phyloP scores from a whole-genome alignment of 495 filamentous ascomycete species.

The Penicillium manginii region DNA sequence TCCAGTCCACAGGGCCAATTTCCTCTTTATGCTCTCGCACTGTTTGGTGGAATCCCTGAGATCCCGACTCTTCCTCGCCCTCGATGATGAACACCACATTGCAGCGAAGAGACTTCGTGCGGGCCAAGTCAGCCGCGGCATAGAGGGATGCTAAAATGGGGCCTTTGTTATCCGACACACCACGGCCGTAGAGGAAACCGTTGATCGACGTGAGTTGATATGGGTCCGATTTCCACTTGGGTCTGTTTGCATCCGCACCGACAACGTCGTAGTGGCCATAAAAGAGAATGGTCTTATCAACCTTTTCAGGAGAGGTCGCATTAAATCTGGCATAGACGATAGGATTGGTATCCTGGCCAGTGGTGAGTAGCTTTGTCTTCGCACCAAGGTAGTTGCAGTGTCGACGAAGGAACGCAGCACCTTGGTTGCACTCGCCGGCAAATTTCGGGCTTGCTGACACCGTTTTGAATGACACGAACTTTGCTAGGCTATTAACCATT shows the following conservation, averaged over 20 bases:
- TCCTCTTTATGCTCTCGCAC: constrained; percentile 76
- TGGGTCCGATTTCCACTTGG: constrained; percentile 83
- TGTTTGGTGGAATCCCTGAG: constrained; percentile 81
- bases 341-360: constrained; percentile 77
- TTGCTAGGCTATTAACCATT: constrained; percentile 77
- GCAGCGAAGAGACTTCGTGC: constrained; percentile 74
- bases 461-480: constrained; percentile 88
- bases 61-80: constrained; percentile 95
- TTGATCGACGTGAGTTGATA: constrained; percentile 84
- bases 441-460: constrained; percentile 84
- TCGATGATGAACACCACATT: constrained; percentile 94
- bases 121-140: constrained; percentile 83
- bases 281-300: constrained; percentile 87
- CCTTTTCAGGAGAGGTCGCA: constrained; percentile 56
- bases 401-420: constrained; percentile 84
- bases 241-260: constrained; percentile 75
- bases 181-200: constrained; percentile 95
- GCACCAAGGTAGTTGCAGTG: constrained; percentile 91
- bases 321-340: constrained; percentile 87
- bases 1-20: constrained; percentile 90
- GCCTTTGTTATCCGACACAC: constrained; percentile 95
- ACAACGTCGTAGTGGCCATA: constrained; percentile 99
- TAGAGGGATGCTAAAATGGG: constrained; percentile 92
- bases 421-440: constrained; percentile 86
- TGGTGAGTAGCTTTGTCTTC: constrained; percentile 80